Base-by-base conservation (phyloP, 2,329 filamentous ascomycete species). In the Teratosphaeria epicoccoides region DNA sequence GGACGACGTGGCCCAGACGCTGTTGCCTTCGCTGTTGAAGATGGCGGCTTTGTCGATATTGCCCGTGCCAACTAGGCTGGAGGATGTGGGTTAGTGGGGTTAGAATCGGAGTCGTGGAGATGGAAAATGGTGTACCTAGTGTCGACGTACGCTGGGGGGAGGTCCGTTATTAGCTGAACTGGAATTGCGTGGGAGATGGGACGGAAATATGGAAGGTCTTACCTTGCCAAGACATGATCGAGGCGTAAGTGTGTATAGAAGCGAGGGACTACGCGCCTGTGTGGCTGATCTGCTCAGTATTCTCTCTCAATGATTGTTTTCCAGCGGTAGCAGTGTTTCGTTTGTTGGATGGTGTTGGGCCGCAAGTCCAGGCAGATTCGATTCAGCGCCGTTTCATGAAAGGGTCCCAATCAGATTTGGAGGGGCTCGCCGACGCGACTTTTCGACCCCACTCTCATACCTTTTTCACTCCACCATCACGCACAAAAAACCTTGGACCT, bases 41-140 rank as follows among this genome's bases (percentile, higher is more conserved):
- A 95, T 89, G 67, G 87, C 86, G 64, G 80, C 89, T 75, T 88
- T 84, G 75, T 93, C 85, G 66, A 95, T 73, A 69, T 90, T 84
- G 66, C 83, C 83, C 63, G 79, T 83, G 73, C 78, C 84, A 66
- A 94, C 80, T 64, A 95, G 82, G 80, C 88, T 95, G 67, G 61
- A 37, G 26, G 6, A 51, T 37, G 29, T 37, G 29, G 51, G 57
- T 66, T 63, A 46, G 52, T 53, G 47, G 49, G 37, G 25, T 57
- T 12, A 3, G 45, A 22, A 44, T 44, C 43, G 37, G 46, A 52
- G 46, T 10, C 4, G 10, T 2, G 22, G 23, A 14, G 46, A 47
- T 26, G 25, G 44, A 50, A 50, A 64, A 61, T 4, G 33, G 14
- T 2, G 9, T 79, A 82, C 80, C 79, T 82, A 57, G 73, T 70